Base-by-base conservation (phyloP, 116 monocot species). In the Trichopus zeylanicus region DNA sequence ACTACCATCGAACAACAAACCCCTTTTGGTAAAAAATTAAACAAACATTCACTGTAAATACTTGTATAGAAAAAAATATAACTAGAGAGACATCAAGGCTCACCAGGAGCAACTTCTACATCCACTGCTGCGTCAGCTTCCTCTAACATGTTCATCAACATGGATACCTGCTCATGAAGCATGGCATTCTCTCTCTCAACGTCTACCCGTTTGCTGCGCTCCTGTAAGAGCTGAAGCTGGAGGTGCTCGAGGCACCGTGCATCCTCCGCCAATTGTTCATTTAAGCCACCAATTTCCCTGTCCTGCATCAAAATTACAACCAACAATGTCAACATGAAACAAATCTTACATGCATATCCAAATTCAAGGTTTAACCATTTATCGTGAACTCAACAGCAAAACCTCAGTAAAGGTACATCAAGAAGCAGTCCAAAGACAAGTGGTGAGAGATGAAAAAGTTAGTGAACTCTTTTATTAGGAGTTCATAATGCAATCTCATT, bases 211-310 rank as follows among this genome's bases (percentile, higher is more conserved):
- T 75, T 89, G 68, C 86, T 80, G 8, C 86, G 67, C 59, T 94
- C 94, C 48, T 86, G 71, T 12, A 94, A 80, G 0, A 89, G 80
- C 62, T 93, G 88, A 2, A 81, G 13, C 53, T 93, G 88, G 26
- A 93, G 66, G 56, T 82, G 84, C 61, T 94, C 86, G 6, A 94
- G 58, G 67, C 74, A 80, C 13, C 71, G 65, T 3, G 86, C 70
- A 37, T 95, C 95, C 39, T 87, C 95, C 48, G 83, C 84, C 30
- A 94, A 56, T 68, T 94, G 94, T 82, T 89, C 89, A 29, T 86
- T 94, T 1, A 89, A 69, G 0, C 89, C 94, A 56, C 78, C 76
- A 26, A 94, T 94, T 65, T 89, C 94, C 34, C 80, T 61, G 63
- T 94, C 89, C 86, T 89, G 68, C 32, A 39, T 33, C 31, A 57